Evolutionary conservation across 176 grass and related monocot species (phyloP).

Genomic region (Chrysopogon serrulatus): DNA sequence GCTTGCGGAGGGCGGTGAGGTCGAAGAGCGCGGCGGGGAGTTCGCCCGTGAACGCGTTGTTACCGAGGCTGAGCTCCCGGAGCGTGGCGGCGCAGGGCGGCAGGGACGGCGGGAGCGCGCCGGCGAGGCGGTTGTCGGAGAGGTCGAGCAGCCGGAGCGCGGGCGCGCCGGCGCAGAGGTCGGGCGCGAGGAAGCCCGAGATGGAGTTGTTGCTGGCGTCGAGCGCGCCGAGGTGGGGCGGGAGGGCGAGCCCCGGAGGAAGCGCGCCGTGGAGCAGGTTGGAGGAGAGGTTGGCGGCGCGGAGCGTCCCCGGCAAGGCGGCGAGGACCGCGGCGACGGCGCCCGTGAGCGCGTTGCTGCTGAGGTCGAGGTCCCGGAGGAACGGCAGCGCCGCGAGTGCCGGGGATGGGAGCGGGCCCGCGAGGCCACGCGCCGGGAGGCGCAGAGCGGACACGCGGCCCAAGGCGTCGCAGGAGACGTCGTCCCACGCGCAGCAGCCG

Average conservation of each 20-base stretch:
- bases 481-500: slow-evolving; percentile 64
- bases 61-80: slow-evolving; percentile 44
- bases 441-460: slow-evolving; percentile 42
- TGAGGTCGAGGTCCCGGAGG: slow-evolving; percentile 66
- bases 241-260: not conserved
- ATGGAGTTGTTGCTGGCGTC: slow-evolving; percentile 92
- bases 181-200: slow-evolving; percentile 40
- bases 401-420: slow-evolving; percentile 14
- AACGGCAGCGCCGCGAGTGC: slow-evolving; percentile 32
- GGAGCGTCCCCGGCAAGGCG: not conserved
- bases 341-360: slow-evolving; percentile 57
- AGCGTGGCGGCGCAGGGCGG: slow-evolving; percentile 52
- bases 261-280: slow-evolving; percentile 61
- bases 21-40: slow-evolving; percentile 59
- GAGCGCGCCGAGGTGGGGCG: slow-evolving; percentile 32
- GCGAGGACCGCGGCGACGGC: slow-evolving; percentile 12
- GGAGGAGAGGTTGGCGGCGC: slow-evolving; percentile 58
- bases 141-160: slow-evolving; percentile 57
- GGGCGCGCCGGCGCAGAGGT: slow-evolving; percentile 52
- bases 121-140: slow-evolving; percentile 57
- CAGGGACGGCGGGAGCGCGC: slow-evolving; percentile 24
- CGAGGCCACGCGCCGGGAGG: slow-evolving; percentile 38
- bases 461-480: slow-evolving; percentile 46
- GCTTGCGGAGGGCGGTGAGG: slow-evolving; percentile 40
- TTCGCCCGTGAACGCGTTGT: slow-evolving; percentile 61